phyloP scores from a whole-genome alignment of 2,329 filamentous ascomycete species.

The Diaporthe citriasiana region DNA sequence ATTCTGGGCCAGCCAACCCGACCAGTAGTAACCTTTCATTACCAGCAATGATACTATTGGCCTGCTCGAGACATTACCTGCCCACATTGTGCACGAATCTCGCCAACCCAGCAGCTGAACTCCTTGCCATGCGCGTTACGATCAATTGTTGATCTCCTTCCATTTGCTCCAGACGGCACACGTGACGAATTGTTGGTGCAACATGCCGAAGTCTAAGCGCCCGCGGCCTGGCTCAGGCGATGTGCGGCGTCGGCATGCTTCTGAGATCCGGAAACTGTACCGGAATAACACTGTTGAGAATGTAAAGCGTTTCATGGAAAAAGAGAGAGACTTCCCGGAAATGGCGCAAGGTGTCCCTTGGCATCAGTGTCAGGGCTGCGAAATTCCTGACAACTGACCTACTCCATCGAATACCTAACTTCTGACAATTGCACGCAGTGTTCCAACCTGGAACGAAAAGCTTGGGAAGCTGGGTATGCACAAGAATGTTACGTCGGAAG shows the following conservation, averaged over 20 bases:
- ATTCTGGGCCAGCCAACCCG: too few species aligned
- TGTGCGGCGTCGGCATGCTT: background rate
- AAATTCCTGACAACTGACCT: background rate
- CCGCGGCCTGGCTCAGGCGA: background rate
- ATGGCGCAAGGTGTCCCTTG: background rate
- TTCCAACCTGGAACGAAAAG: background rate
- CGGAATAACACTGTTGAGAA: background rate
- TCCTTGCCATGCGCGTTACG: too few species aligned
- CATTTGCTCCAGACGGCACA: too few species aligned
- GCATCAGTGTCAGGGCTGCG: too few species aligned
- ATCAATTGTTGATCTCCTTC: too few species aligned
- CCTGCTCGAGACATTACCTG: too few species aligned
- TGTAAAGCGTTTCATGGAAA: background rate
- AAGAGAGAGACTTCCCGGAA: background rate
- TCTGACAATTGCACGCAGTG: background rate
- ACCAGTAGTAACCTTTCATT: too few species aligned
- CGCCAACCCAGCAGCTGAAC: too few species aligned
- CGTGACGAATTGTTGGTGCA: background rate
- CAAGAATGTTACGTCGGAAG: background rate
- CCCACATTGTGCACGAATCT: too few species aligned
- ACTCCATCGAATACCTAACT: background rate
- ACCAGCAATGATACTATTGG: too few species aligned
- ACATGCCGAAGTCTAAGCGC: background rate
- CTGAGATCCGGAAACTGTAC: background rate
- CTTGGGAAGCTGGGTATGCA: background rate